Evolutionary conservation across 805 yeast species (phyloP), one percentile per base, ranked within the genome.

Genomic region (Metschnikowia sp.): DNA sequence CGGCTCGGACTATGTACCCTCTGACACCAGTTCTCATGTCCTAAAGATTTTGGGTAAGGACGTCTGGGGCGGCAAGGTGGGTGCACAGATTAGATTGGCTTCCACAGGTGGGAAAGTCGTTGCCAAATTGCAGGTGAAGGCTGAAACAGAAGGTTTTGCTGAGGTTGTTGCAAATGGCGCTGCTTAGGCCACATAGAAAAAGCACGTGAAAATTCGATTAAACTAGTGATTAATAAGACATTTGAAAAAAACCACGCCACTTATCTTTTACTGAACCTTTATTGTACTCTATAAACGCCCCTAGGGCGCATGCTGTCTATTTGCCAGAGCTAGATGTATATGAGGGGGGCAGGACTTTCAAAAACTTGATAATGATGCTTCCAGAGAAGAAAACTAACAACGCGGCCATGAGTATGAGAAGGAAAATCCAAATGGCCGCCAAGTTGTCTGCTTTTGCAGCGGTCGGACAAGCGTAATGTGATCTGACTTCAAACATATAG

Each of bases 401-500:
- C 31, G 63, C 72, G 47, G 62, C 75, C 68, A 48, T 67, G 58
- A 49, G 62, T 44, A 84, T 83, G 36, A 81, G 68, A 13, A 80
- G 51, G 53, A 86, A 83, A 41, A 86, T 81, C 72, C 87, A 80
- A 30, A 56, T 45, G 9, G 59, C 60, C 10, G 59, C 58, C 40
- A 56, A 48, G 38, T 56, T 55, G 41, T 56, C 59, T 2, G 60
- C 58, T 38, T 55, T 52, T 22, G 60, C 59, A 18, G 60, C 81
- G 0, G 90, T 84, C 0, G 96, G 88, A 64, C 97, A 89, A 0
- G 96, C 96, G 66, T 84, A 86, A 37, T 87, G 82, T 3, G 96
- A 86, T 54, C 89, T 69, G 31, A 88, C 89, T 60, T 89, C 96
- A 63, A 89, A 89, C 59, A 84, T 79, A 63, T 87, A 89, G 33